Conservation (phyloP, 2,329 filamentous ascomycete genomes). For the Fusarium paranaense region DNA sequence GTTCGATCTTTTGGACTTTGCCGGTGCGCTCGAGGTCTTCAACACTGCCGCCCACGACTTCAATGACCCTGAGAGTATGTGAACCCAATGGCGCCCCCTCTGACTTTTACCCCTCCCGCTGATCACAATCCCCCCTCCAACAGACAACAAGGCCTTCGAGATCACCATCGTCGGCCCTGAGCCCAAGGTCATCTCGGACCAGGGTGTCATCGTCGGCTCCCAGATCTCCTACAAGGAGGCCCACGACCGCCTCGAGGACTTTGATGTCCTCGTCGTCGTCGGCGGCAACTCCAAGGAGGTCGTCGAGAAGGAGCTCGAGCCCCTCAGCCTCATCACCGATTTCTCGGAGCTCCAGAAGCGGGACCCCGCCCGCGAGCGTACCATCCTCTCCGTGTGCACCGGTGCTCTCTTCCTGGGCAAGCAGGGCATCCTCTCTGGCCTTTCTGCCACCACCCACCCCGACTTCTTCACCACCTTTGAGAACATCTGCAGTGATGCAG, state of each 20-base stretch:
- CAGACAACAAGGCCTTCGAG: slow-evolving; percentile 69
- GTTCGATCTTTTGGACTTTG: slow-evolving; percentile 70
- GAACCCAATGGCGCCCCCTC: slow-evolving; percentile 9
- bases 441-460: slow-evolving; percentile 85
- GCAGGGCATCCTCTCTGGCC: slow-evolving; percentile 80
- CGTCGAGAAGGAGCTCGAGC: slow-evolving; percentile 75
- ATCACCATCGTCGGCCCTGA: slow-evolving; percentile 66
- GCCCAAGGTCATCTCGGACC: slow-evolving; percentile 65
- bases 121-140: slow-evolving; percentile 31
- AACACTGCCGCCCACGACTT: slow-evolving; percentile 63
- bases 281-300: slow-evolving; percentile 75
- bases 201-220: slow-evolving; percentile 77
- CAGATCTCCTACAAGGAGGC: slow-evolving; percentile 85
- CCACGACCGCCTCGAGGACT: slow-evolving; percentile 77
- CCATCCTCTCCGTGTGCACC: slow-evolving; percentile 83
- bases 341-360: slow-evolving; percentile 84
- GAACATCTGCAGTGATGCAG: slow-evolving; percentile 81
- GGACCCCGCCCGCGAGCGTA: slow-evolving; percentile 83
- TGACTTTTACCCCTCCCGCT: slow-evolving; percentile 39
- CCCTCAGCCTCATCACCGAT: slow-evolving; percentile 77
- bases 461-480: slow-evolving; percentile 85
- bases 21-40: slow-evolving; percentile 66
- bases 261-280: slow-evolving; percentile 82
- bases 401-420: slow-evolving; percentile 82
- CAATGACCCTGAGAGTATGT: slow-evolving; percentile 63